Conservation (phyloP, 129 eudicot genomes). For the Rutidosis leptorrhynchoides region DNA sequence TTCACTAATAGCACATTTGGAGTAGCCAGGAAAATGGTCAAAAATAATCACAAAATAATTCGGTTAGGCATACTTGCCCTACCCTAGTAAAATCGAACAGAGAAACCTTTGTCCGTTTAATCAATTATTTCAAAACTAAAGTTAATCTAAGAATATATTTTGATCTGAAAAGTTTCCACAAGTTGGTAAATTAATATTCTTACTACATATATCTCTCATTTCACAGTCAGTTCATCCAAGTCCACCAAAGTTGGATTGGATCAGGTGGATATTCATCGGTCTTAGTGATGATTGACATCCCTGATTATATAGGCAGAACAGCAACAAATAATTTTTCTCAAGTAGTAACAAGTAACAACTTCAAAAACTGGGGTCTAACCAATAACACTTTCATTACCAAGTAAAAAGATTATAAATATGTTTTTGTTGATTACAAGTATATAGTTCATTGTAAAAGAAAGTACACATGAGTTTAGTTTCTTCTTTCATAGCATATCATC, state of each 20-base stretch:
- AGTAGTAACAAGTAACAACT: neutral
- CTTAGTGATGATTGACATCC: neutral
- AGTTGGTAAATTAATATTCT: neutral
- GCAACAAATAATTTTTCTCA: neutral
- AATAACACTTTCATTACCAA: constrained; percentile 9
- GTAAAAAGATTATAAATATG: constrained; percentile 22
- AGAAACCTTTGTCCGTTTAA: no score
- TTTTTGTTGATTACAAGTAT: constrained; percentile 27
- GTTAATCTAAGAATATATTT: no score
- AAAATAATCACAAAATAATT: no score
- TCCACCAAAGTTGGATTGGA: neutral
- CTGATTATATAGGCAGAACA: no score
- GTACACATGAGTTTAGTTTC: constrained; percentile 12
- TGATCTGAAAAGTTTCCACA: neutral
- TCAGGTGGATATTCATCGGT: neutral
- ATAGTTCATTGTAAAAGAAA: constrained; percentile 14
- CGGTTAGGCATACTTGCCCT: no score
- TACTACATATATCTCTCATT: no score
- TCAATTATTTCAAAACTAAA: no score
- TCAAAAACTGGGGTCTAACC: neutral
- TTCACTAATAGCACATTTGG: no score
- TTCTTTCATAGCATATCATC: constrained; percentile 19
- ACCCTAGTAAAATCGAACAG: no score
- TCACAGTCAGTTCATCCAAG: neutral
- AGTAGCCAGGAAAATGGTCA: no score